Evolutionary conservation across 495 filamentous ascomycete species (phyloP).

Genomic region (Lepidopterella palustris): DNA sequence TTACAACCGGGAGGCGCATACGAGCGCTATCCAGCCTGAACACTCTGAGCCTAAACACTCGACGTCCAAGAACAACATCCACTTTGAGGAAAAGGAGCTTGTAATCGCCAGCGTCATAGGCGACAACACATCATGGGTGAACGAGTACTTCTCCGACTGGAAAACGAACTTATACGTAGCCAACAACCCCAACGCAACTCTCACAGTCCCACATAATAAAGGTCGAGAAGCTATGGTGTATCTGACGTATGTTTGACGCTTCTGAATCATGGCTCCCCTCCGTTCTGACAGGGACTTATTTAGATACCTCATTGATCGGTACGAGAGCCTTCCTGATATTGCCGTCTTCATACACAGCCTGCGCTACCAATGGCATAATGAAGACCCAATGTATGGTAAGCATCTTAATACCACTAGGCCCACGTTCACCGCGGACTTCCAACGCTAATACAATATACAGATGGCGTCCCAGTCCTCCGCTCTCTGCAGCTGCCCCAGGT

Average conservation of each 20-base stretch:
- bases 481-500: constrained; percentile 18
- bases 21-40: neutral
- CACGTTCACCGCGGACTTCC: neutral
- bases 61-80: neutral
- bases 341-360: constrained; percentile 58
- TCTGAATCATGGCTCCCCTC: neutral
- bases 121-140: constrained; percentile 45
- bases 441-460: neutral
- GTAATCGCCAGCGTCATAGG: constrained; percentile 25
- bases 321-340: constrained; percentile 51
- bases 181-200: constrained; percentile 41
- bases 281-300: neutral
- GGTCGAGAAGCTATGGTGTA: constrained; percentile 52
- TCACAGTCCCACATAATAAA: constrained; percentile 49
- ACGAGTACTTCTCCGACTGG: constrained; percentile 45
- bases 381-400: constrained; percentile 28
- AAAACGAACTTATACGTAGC: constrained; percentile 49
- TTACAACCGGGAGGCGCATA: neutral
- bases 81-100: constrained; percentile 19
- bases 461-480: constrained; percentile 25
- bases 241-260: neutral
- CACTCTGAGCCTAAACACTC: constrained; percentile 1
- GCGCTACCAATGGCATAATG: constrained; percentile 60
- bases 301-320: constrained; percentile 58
- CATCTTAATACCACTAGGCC: neutral